Percentiles rank a stretch among this genome's conserved stretches.
Conservation (phyloP, 805 yeast genomes). For the Metschnikowia amazonensis region DNA sequence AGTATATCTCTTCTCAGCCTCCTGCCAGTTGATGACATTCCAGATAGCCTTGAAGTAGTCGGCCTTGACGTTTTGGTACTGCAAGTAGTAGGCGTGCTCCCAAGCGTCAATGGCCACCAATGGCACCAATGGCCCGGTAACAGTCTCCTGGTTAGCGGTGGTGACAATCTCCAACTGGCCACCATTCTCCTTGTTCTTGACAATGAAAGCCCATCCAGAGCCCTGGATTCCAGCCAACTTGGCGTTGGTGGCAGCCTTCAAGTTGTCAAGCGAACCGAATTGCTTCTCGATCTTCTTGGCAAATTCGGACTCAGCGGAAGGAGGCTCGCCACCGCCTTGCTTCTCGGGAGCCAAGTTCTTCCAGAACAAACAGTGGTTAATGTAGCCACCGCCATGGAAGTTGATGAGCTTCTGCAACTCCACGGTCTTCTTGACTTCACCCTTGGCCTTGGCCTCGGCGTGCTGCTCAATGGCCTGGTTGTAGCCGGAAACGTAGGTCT, state of each 20-base stretch:
- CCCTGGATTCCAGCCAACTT: constrained; percentile 50
- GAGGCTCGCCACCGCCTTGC: constrained; percentile 37
- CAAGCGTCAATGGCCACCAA: constrained; percentile 52
- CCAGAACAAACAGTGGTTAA: constrained; percentile 50
- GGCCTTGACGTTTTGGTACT: constrained; percentile 48
- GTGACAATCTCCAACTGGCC: constrained; percentile 42
- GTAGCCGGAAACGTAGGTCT: constrained; percentile 46
- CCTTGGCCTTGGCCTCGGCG: constrained; percentile 32
- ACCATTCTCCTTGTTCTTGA: constrained; percentile 43
- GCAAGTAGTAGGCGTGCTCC: constrained; percentile 54
- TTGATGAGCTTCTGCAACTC: constrained; percentile 44
- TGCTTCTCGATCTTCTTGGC: constrained; percentile 38
- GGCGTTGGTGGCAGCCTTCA: constrained; percentile 38
- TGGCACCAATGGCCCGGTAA: constrained; percentile 40
- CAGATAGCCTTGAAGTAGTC: constrained; percentile 50
- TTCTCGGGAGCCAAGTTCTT: constrained; percentile 44
- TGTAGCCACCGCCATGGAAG: constrained; percentile 51
- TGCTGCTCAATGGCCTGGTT: constrained; percentile 43
- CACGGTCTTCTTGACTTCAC: constrained; percentile 39
- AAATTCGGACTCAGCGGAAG: constrained; percentile 27
- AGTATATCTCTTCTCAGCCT: constrained; percentile 44
- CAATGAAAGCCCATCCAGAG: constrained; percentile 52
- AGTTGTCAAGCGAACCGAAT: constrained; percentile 44
- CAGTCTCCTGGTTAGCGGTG: constrained; percentile 48
- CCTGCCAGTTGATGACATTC: constrained; percentile 50